Base-by-base conservation (phyloP, 768 basidiomycete species). In the Tricholoma matsutake region DNA sequence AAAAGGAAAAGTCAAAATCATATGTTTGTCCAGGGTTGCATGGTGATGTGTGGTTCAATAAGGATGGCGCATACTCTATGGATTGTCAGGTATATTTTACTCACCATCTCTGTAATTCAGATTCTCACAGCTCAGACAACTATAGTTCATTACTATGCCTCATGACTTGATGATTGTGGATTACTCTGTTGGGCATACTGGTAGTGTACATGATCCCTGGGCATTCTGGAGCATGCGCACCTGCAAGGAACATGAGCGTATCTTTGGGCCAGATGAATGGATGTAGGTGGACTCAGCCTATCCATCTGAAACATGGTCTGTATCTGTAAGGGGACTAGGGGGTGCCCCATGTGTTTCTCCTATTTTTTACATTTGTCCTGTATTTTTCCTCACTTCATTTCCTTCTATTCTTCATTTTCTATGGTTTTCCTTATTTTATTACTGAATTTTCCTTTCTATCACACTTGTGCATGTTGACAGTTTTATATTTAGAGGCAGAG, bases 261-360 rank as follows among this genome's bases (percentile, higher is more conserved):
- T 72, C 25, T 57, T 74, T n/a, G 55, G 57, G 1, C 43, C 32
- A 3, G 60, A 45, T 34, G 73, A 76, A 55, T 76, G 64, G 61
- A 56, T 75, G 0, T 75, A 69, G 72, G 74, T 64, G 8, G 73
- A 76, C 49, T 72, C 72, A 3, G 71, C 75, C 56, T 76, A 76
- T 67, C 68, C 71, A 22, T 41, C 45, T 6, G 45, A 41, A 41
- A 41, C 14, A 16, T 41, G 39, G 39, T 41, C 39, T 10, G 45
- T 41, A 16, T 41, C 16, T n/a, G n/a, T n/a, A n/a, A n/a, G n/a
- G n/a, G n/a, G n/a, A n/a, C n/a, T n/a, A n/a, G n/a, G n/a, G n/a
- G n/a, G n/a, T n/a, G n/a, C n/a, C n/a, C n/a, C n/a, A n/a, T n/a
- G n/a, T n/a, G n/a, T n/a, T n/a, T n/a, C n/a, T n/a, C n/a, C n/a